Evolutionary conservation across 768 basidiomycete genomes (phyloP).

Genomic region (Tubosaeta sp.): DNA sequence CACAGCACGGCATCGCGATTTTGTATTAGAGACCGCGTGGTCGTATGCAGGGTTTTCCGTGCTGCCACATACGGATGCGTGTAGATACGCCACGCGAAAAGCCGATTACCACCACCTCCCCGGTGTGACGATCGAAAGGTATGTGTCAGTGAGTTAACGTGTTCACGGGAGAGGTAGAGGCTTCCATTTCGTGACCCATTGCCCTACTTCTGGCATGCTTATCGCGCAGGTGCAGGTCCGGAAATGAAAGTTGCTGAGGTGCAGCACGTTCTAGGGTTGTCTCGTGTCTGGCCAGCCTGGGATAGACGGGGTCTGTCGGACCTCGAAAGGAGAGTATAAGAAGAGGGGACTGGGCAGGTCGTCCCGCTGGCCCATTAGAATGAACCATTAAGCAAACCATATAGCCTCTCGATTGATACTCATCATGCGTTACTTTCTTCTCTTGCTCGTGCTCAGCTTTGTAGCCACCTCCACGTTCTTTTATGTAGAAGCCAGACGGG

Average conservation of each 20-base stretch:
- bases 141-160: conserved; percentile 2
- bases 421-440: conserved; percentile 26
- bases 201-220: conserved; percentile 2
- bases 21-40: conserved; percentile 17
- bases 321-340: conserved; percentile 25
- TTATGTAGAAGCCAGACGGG: conserved; percentile 27
- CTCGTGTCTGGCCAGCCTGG: conserved; percentile 14
- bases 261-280: conserved; percentile 24
- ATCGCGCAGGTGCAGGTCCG: conserved; percentile 8
- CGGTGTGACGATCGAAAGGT: conserved; percentile 12
- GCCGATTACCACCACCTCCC: not conserved
- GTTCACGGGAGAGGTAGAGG: not conserved
- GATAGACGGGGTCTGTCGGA: conserved; percentile 12
- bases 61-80: conserved; percentile 1
- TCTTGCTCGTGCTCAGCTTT: conserved; percentile 27
- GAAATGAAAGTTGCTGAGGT: conserved; percentile 17
- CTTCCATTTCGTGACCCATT: conserved; percentile 17
- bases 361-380: conserved; percentile 25
- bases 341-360: conserved; percentile 2
- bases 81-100: conserved; percentile 1
- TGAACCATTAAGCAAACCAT: conserved; percentile 22
- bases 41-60: not conserved
- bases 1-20: conserved; percentile 5
- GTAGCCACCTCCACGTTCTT: conserved; percentile 27
- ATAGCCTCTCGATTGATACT: not conserved